A percentile compares a stretch with the other conserved stretches of the same genome.
Evolutionary conservation across 352 stramenopile species (phyloP).

Genomic region (Globisporangium okanoganense): DNA sequence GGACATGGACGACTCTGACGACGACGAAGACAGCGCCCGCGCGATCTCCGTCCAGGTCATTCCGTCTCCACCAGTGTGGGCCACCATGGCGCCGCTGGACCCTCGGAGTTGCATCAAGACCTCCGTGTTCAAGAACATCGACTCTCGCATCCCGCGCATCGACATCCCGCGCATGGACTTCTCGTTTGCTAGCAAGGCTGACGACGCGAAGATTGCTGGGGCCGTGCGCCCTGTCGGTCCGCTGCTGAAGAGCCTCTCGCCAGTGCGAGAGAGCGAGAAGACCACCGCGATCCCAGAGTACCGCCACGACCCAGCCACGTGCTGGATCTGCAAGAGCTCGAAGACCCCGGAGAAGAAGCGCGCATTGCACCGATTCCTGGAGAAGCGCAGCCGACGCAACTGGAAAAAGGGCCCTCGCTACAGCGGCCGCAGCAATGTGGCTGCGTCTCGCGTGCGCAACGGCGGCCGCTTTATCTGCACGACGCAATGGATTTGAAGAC

Average conservation of each 20-base stretch:
- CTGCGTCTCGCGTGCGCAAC: constrained; percentile 75
- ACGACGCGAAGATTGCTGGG: constrained; percentile 17
- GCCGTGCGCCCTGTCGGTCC: background rate
- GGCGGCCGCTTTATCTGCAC: constrained; percentile 80
- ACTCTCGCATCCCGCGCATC: constrained; percentile 70
- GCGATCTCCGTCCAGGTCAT: constrained; percentile 36
- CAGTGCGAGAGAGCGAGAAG: constrained; percentile 50
- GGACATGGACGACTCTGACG: constrained; percentile 20
- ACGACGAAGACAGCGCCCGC: constrained; percentile 16
- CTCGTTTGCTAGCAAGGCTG: constrained; percentile 27
- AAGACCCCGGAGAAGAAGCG: constrained; percentile 82
- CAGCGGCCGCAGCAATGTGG: constrained; percentile 71
- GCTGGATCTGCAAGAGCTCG: constrained; percentile 87
- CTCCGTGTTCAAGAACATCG: constrained; percentile 71
- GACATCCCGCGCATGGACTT: constrained; percentile 72
- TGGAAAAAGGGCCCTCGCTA: constrained; percentile 84
- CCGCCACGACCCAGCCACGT: constrained; percentile 65
- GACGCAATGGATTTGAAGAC: constrained; percentile 71
- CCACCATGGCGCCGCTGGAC: constrained; percentile 55
- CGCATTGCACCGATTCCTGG: constrained; percentile 74
- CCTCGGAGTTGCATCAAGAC: constrained; percentile 75
- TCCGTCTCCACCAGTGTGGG: constrained; percentile 47
- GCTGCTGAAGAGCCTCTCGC: constrained; percentile 29
- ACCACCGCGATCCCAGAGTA: constrained; percentile 31
- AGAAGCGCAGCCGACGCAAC: constrained; percentile 80